A percentile compares a stretch with the other conserved stretches of the same genome.
Conservation (phyloP, 2,329 filamentous ascomycete genomes). For the Fusarium clavum region DNA sequence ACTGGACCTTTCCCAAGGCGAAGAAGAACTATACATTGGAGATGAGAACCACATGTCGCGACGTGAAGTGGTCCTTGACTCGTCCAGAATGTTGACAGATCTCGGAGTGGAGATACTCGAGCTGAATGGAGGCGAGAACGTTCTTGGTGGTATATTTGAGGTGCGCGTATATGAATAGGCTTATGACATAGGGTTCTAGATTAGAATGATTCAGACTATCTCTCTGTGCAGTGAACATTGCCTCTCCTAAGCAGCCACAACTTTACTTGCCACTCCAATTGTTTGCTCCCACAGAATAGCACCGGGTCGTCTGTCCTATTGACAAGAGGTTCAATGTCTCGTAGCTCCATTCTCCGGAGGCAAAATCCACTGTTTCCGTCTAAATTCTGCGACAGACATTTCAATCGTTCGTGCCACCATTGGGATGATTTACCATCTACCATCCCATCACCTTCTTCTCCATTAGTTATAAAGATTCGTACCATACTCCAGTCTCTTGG, state of each 20-base stretch:
- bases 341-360: neutral
- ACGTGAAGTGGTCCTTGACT: neutral
- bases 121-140: neutral
- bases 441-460: neutral
- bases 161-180: conserved; percentile 5
- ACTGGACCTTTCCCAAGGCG: neutral
- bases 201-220: neutral
- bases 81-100: neutral
- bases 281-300: conserved; percentile 12
- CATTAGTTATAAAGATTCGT: conserved; percentile 1
- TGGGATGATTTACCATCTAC: neutral
- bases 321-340: neutral
- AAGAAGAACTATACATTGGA: neutral
- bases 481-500: neutral
- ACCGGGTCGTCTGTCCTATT: fast-evolving
- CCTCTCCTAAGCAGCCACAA: conserved; percentile 9
- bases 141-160: conserved; percentile 13
- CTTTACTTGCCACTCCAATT: conserved; percentile 18
- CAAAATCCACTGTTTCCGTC: neutral
- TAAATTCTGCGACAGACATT: neutral
- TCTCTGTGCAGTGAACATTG: conserved; percentile 1
- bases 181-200: fast-evolving
- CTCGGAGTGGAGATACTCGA: conserved; percentile 9
- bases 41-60: conserved; percentile 14
- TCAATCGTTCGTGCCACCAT: conserved; percentile 10